A percentile compares a stretch with the other conserved stretches of the same genome.
phyloP scores from a whole-genome alignment of 805 yeast genomes.

The Spathaspora girioi region DNA sequence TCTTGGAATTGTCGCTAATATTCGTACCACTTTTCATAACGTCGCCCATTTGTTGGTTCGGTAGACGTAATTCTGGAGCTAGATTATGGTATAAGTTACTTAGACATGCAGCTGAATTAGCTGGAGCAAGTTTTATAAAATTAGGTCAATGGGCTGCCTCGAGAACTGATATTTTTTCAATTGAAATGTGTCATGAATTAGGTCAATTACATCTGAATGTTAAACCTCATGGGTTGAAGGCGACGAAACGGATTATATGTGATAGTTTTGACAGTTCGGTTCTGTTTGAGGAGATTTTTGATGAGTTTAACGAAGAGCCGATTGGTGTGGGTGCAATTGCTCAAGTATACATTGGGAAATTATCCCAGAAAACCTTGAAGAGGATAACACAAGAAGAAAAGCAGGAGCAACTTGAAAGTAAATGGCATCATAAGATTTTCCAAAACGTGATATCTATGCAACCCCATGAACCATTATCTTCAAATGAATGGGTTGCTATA shows the following conservation, averaged over 20 bases:
- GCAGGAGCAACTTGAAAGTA: slow-evolving; percentile 6
- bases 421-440: slow-evolving; percentile 17
- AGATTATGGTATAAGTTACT: slow-evolving; percentile 67
- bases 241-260: slow-evolving; percentile 57
- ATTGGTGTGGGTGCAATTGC: slow-evolving; percentile 99
- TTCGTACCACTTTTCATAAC: slow-evolving; percentile 66
- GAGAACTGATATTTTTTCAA: slow-evolving; percentile 87
- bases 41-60: slow-evolving; percentile 65
- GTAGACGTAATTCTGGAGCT: slow-evolving; percentile 52
- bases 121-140: slow-evolving; percentile 90
- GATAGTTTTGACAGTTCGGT: slow-evolving; percentile 49
- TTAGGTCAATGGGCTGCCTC: slow-evolving; percentile 99
- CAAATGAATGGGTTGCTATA: slow-evolving; percentile 70
- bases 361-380: slow-evolving; percentile 44
- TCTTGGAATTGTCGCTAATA: slow-evolving; percentile 60
- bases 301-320: slow-evolving; percentile 70
- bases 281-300: slow-evolving; percentile 72
- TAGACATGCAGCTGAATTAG: slow-evolving; percentile 66
- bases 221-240: slow-evolving; percentile 60
- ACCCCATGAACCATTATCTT: slow-evolving; percentile 25
- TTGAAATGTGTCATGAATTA: slow-evolving; percentile 71
- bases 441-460: slow-evolving; percentile 34
- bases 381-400: slow-evolving; percentile 24
- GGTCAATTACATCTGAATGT: slow-evolving; percentile 80
- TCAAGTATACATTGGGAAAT: slow-evolving; percentile 80